Evolutionary conservation across 805 yeast species (phyloP).

Genomic region (Candida sakaeoensis): DNA sequence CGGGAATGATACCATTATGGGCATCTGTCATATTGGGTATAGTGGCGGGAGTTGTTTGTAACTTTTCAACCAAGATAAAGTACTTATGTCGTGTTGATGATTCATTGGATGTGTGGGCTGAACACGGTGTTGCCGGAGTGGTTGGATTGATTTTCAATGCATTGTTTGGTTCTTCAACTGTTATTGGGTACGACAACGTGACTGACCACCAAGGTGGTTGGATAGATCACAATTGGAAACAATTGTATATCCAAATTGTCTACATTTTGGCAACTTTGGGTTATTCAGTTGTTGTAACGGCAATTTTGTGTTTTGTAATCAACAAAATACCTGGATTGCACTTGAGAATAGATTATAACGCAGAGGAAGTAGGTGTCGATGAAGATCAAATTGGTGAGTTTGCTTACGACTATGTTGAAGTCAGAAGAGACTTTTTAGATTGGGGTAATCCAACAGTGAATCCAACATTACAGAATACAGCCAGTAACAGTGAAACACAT

Average conservation of each 20-base stretch:
- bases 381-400: constrained; percentile 98
- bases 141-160: constrained; percentile 89
- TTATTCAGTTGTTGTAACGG: constrained; percentile 73
- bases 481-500: constrained; percentile 2
- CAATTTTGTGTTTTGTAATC: constrained; percentile 67
- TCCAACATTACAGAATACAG: constrained; percentile 11
- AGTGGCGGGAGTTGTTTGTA: constrained; percentile 78
- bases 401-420: constrained; percentile 98
- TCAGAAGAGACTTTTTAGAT: constrained; percentile 81
- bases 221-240: constrained; percentile 86
- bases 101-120: constrained; percentile 93
- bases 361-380: constrained; percentile 86
- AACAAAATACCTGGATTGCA: constrained; percentile 78
- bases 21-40: constrained; percentile 85
- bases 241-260: constrained; percentile 85
- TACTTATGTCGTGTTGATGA: constrained; percentile 82
- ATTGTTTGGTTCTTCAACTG: constrained; percentile 80
- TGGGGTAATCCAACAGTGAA: constrained; percentile 36
- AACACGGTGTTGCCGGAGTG: constrained; percentile 96
- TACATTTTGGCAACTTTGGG: constrained; percentile 72
- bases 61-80: constrained; percentile 84
- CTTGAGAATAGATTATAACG: constrained; percentile 77
- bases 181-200: constrained; percentile 85
- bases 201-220: constrained; percentile 90
- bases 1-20: constrained; percentile 89